These are phyloP conservation scores for Avena insularis DNA, from an alignment of 176 grass and related monocot species.

Conservation along the genomic window DNA sequence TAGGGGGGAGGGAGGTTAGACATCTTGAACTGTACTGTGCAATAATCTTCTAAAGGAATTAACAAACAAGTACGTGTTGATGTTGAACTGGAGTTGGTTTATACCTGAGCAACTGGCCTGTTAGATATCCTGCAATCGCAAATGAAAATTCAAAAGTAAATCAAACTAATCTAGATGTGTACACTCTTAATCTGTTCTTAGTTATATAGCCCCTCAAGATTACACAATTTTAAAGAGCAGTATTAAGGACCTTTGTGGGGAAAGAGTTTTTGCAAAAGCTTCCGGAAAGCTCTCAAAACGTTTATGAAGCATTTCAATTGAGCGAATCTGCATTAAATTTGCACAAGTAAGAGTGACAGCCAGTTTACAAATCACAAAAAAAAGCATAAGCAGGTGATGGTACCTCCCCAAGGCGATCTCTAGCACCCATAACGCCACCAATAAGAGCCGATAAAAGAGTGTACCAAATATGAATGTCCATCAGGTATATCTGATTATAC, in stretches of 20 bases:
- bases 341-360: conserved; percentile 15
- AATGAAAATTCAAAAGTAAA: conserved; percentile 19
- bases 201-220: conserved; percentile 24
- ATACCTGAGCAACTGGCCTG: conserved; percentile 74
- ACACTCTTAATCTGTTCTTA: neutral
- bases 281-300: conserved; percentile 97
- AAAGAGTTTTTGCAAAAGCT: conserved; percentile 88
- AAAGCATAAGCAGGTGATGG: conserved; percentile 20
- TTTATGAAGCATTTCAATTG: conserved; percentile 98
- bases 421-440: conserved; percentile 94
- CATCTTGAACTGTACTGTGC: conserved; percentile 46
- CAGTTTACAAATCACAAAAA: conserved; percentile 31
- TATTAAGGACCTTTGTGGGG: conserved; percentile 63
- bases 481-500: conserved; percentile 79
- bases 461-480: conserved; percentile 99
- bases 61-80: neutral
- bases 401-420: conserved; percentile 93
- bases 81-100: conserved; percentile 27
- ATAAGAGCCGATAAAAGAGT: conserved; percentile 86
- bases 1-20: conserved; percentile 61
- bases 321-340: conserved; percentile 76
- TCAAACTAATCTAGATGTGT: conserved; percentile 3
- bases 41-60: conserved; percentile 11
- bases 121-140: conserved; percentile 53
- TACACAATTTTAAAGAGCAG: conserved; percentile 25